Evolutionary conservation across 768 basidiomycete species (phyloP).

Genomic region (Tulasnella sp.): DNA sequence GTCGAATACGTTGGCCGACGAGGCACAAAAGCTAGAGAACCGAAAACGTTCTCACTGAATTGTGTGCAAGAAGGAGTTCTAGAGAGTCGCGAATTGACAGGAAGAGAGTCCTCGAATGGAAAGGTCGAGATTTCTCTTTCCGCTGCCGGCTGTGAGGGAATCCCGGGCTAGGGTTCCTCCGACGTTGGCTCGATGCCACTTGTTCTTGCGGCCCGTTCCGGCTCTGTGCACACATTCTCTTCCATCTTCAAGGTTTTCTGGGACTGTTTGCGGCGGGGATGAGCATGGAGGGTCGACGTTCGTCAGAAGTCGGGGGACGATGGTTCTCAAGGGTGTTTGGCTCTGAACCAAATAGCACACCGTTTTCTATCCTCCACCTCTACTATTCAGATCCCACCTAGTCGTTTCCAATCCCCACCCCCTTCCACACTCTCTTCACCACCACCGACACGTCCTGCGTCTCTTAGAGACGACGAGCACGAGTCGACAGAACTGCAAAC

Average conservation of each 20-base stretch:
- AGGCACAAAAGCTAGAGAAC: neutral
- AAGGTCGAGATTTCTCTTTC: neutral
- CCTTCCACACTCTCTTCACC: constrained; percentile 1
- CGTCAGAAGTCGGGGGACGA: neutral
- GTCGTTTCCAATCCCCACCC: neutral
- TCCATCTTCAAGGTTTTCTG: neutral
- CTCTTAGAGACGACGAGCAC: neutral
- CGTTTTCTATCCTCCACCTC: constrained; percentile 5
- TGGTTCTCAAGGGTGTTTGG: constrained; percentile 5
- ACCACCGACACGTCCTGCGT: neutral
- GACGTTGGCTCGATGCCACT: neutral
- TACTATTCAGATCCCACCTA: constrained; percentile 2
- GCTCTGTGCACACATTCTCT: neutral
- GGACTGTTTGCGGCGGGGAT: neutral
- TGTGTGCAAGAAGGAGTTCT: neutral
- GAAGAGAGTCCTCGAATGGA: neutral
- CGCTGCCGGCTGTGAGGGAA: neutral
- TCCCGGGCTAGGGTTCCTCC: neutral
- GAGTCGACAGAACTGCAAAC: neutral
- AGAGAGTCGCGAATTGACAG: neutral
- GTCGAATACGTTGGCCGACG: neutral
- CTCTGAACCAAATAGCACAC: neutral
- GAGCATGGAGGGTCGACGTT: neutral
- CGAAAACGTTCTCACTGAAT: neutral
- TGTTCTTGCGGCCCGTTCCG: neutral